Conservation (phyloP, 805 yeast species). For the Metschnikowia colocasiae region DNA sequence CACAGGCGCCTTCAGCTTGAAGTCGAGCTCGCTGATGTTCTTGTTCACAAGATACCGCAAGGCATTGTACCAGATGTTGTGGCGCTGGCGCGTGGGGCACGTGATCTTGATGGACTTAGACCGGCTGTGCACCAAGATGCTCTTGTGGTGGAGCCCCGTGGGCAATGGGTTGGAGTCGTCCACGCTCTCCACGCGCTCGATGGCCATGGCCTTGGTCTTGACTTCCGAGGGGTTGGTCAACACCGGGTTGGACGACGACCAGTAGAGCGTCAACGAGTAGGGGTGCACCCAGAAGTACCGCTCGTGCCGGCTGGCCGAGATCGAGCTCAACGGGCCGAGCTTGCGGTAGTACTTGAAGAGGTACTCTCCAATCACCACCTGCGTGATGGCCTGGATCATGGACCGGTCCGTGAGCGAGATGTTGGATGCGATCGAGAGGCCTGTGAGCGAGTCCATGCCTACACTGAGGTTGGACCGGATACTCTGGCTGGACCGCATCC, state of each 20-base stretch:
- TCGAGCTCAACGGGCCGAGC: slow-evolving; percentile 67
- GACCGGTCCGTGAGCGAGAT: slow-evolving; percentile 64
- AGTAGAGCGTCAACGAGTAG: slow-evolving; percentile 81
- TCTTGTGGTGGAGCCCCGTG: slow-evolving; percentile 81
- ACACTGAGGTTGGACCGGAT: slow-evolving; percentile 27
- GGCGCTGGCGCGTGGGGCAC: slow-evolving; percentile 82
- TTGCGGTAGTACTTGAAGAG: slow-evolving; percentile 80
- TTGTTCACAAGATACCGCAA: slow-evolving; percentile 69
- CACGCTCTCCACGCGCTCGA: slow-evolving; percentile 71
- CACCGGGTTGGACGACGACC: slow-evolving; percentile 83
- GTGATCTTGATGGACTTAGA: slow-evolving; percentile 71
- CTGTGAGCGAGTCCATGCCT: slow-evolving; percentile 31
- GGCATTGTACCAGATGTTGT: slow-evolving; percentile 87
- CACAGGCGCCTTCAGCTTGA: slow-evolving; percentile 22
- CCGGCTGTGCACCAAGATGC: slow-evolving; percentile 70
- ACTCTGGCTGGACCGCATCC: slow-evolving; percentile 25
- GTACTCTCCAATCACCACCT: slow-evolving; percentile 90
- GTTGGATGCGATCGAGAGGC: slow-evolving; percentile 52
- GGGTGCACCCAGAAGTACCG: slow-evolving; percentile 97
- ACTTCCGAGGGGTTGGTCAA: slow-evolving; percentile 61
- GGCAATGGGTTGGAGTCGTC: slow-evolving; percentile 86
- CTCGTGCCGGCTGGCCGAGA: slow-evolving; percentile 80
- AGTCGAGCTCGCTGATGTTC: slow-evolving; percentile 53
- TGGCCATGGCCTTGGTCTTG: slow-evolving; percentile 76
- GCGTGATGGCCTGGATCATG: slow-evolving; percentile 83